Base-by-base conservation (phyloP, 257 asterid species). In the Anisodus acutangulus region DNA sequence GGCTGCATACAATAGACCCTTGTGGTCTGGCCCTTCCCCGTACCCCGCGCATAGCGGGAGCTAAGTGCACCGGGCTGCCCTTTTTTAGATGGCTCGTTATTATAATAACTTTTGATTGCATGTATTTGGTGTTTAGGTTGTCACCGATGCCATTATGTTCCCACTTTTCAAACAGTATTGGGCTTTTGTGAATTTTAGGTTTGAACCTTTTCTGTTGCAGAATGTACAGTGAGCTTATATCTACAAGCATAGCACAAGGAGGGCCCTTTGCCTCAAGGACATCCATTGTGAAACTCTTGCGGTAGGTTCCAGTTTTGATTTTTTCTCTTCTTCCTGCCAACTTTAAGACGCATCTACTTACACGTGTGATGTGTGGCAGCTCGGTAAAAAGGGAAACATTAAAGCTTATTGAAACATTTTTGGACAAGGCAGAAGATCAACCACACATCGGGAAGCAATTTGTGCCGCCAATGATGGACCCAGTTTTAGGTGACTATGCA, bases 391-490 rank as follows among this genome's bases (percentile, higher is more conserved):
- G 98, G 94, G 99, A 97, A 89, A 92, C 97, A 47, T 88, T 97
- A 64, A 95, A 95, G 93, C 98, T 97, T 86, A 91, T 97, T 69
- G 98, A 95, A 91, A 97, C 98, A 72, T 97, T 97, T 89, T 90
- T 97, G 68, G 98, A 97, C 80, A 97, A 97, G 91, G 97, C 99
- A 74, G 99, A 97, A 88, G 97, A 90, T 64, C 98, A 95, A 86
- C 92, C 98, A 51, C 95, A 88, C 82, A 95, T 93, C 19, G 99
- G 98, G 67, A 97, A 90, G 87, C 98, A 95, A 78, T 97, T 93
- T 85, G 98, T 97, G 85, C 98, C 97, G 19, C 99, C 98, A 22
- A 97, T 97, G 98, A 97, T 97, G 98, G 99, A 97, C 85, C 95
- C 97, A 39, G 96, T 97, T 84, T 98, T 97, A 54, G 97, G 96